Conservation (phyloP, 169 alveolate species). For the Plasmodium malariae region DNA sequence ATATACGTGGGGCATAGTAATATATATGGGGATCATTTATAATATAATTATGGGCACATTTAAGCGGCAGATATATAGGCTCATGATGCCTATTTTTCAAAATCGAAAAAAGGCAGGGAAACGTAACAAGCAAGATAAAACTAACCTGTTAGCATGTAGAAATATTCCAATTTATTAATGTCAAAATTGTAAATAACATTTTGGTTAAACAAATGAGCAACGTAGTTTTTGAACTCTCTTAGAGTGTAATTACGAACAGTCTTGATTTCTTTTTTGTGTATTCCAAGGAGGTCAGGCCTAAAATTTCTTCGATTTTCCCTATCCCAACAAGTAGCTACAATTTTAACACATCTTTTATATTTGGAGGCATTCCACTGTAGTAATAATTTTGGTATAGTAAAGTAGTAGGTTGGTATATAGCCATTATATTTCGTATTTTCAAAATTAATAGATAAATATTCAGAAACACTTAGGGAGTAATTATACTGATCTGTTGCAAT, state of each 20-base stretch:
- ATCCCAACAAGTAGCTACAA: slow-evolving; percentile 84
- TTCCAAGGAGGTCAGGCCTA: slow-evolving; percentile 83
- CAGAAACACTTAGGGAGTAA: slow-evolving; percentile 81
- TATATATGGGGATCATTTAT: too few relatives aligned
- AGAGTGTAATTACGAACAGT: slow-evolving; percentile 84
- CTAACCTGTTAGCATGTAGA: slow-evolving; percentile 86
- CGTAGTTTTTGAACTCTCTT: slow-evolving; percentile 83
- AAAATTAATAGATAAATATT: slow-evolving; percentile 84
- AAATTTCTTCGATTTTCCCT: slow-evolving; percentile 80
- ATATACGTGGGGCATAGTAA: too few relatives aligned
- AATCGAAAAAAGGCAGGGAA: not conserved
- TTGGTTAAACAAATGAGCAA: slow-evolving; percentile 79
- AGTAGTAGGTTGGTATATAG: slow-evolving; percentile 86
- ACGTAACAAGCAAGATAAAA: too few relatives aligned
- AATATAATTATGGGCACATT: too few relatives aligned
- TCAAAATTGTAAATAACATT: slow-evolving; percentile 84
- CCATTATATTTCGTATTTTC: slow-evolving; percentile 86
- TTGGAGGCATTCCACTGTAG: slow-evolving; percentile 81
- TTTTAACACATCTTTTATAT: slow-evolving; percentile 82
- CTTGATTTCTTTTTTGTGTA: slow-evolving; percentile 81
- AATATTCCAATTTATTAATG: slow-evolving; percentile 82
- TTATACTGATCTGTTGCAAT: slow-evolving; percentile 77
- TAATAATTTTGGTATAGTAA: slow-evolving; percentile 85
- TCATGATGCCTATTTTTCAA: too few relatives aligned
- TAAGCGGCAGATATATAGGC: too few relatives aligned